Conservation (phyloP, 306 rosid species). For the Castanopsis chinensis region DNA sequence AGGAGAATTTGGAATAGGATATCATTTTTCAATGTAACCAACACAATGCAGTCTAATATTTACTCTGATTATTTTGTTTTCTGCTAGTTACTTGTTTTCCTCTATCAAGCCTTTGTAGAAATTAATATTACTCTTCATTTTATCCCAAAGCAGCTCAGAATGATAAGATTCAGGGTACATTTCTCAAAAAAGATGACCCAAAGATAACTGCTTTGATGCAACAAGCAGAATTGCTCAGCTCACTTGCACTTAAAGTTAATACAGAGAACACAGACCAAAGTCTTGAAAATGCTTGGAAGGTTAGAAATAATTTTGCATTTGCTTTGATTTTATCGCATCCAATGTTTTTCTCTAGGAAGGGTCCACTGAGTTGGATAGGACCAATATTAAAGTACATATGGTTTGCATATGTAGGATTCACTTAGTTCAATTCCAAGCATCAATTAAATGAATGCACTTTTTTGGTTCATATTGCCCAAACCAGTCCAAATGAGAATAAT, state of each 20-base stretch:
- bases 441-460: background rate
- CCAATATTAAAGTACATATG: conserved; percentile 9
- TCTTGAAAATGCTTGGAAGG: conserved; percentile 99
- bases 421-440: background rate
- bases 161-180: conserved; percentile 65
- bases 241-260: conserved; percentile 81
- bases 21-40: conserved; percentile 4
- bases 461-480: background rate
- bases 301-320: conserved; percentile 36
- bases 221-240: conserved; percentile 93
- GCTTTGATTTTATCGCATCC: conserved; percentile 15
- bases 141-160: conserved; percentile 43
- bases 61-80: conserved; percentile 2
- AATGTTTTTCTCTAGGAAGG: conserved; percentile 8
- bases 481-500: background rate
- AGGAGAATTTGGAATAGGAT: conserved; percentile 15
- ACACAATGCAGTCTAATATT: conserved; percentile 19
- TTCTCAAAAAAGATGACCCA: conserved; percentile 87
- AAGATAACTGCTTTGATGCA: conserved; percentile 78
- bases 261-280: conserved; percentile 85
- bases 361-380: background rate
- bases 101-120: background rate
- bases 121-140: conserved; percentile 26
- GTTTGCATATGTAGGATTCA: background rate
- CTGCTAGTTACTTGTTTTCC: conserved; percentile 6